phyloP scores from a whole-genome alignment of 1,139 yeast species.

The Pichia sp. region DNA sequence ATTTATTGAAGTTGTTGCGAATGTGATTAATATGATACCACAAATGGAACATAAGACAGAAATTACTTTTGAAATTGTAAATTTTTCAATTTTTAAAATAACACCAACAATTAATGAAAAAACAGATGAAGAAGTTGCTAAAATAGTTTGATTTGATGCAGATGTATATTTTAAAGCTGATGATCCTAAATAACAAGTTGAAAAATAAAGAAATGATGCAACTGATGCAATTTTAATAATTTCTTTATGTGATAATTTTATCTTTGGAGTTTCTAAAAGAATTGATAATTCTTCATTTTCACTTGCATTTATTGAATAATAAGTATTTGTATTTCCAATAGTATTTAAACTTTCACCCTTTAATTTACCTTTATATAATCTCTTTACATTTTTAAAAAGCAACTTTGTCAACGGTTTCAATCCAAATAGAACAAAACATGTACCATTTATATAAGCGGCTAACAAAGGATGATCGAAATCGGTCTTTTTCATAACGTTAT shows the following conservation, averaged over 20 bases:
- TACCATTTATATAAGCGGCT: slow-evolving; percentile 42
- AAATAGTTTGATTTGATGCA: slow-evolving; percentile 48
- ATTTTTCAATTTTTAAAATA: slow-evolving; percentile 36
- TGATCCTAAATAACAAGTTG: slow-evolving; percentile 39
- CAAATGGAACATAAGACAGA: slow-evolving; percentile 41
- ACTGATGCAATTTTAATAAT: slow-evolving; percentile 35
- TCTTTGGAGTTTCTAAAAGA: slow-evolving; percentile 20
- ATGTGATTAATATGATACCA: slow-evolving; percentile 46
- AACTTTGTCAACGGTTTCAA: slow-evolving; percentile 5
- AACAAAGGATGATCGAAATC: slow-evolving; percentile 45
- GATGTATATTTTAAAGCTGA: slow-evolving; percentile 43
- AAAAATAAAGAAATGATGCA: slow-evolving; percentile 39
- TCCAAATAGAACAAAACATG: slow-evolving; percentile 41
- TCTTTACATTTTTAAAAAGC: background rate
- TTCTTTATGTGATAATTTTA: slow-evolving; percentile 32
- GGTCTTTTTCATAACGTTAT: slow-evolving; percentile 42
- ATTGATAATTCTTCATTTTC: slow-evolving; percentile 3
- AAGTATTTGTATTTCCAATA: background rate
- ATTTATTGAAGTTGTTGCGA: slow-evolving; percentile 22
- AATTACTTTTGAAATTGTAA: slow-evolving; percentile 38
- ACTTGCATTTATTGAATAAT: slow-evolving; percentile 1
- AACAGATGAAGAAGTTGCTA: slow-evolving; percentile 47
- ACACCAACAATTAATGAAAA: slow-evolving; percentile 45
- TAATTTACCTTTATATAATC: background rate
- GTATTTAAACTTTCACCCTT: background rate